Base-by-base conservation (phyloP, 2,329 filamentous ascomycete species). In the Diplodia mutila region DNA sequence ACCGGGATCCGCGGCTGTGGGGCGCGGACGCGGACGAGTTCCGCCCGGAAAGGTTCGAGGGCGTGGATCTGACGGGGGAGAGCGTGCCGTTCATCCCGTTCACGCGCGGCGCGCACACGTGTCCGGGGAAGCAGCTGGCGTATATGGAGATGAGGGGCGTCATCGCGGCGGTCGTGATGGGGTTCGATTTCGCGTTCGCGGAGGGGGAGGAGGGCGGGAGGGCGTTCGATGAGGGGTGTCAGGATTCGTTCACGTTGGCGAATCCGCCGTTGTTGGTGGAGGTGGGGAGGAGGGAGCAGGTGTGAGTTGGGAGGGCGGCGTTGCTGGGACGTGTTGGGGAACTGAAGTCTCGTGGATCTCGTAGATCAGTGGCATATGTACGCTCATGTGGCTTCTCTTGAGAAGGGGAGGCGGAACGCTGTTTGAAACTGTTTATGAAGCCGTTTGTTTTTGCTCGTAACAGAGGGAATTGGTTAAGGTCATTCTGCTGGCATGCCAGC, bases 261-360 rank as follows among this genome's bases (percentile, higher is more conserved):
- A 70, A 77, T 23, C 73, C 74, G 12, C 73, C 77, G 51, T 69
- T 79, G 29, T 61, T 74, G 48, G 37, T 75, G 34, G 29, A 64
- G n/a, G 74, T 76, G 42, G 72, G 69, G 42, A 55, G 48, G 63
- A 49, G 63, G 63, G 37, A 8, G 29, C 6, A 8, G 29, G 29
- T n/a, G n/a, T n/a, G n/a, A n/a, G n/a, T n/a, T n/a, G n/a, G n/a
- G n/a, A n/a, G n/a, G n/a, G n/a, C n/a, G n/a, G n/a, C n/a, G n/a
- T n/a, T n/a, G n/a, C n/a, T n/a, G n/a, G n/a, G n/a, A n/a, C n/a
- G n/a, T n/a, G n/a, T n/a, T n/a, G n/a, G n/a, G n/a, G n/a, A n/a
- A n/a, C n/a, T n/a, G n/a, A n/a, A n/a, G n/a, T n/a, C n/a, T n/a
- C n/a, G n/a, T n/a, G n/a, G n/a, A n/a, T n/a, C n/a, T n/a, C n/a